phyloP scores from a whole-genome alignment of 345 rosid species.

The Aethionema arabicum region DNA sequence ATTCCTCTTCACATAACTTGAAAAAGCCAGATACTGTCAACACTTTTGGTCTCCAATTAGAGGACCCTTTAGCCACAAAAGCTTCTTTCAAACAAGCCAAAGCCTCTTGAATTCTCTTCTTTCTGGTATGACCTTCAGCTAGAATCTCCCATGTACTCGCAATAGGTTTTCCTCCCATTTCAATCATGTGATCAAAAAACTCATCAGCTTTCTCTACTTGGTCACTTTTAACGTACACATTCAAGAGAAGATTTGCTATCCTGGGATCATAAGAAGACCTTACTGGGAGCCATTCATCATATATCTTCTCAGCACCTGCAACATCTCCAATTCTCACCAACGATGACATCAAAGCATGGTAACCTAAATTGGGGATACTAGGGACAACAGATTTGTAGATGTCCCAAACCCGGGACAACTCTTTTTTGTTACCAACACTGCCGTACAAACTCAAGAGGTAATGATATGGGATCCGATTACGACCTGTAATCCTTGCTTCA shows the following conservation, averaged over 20 bases:
- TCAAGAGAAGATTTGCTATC: conserved; percentile 75
- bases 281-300: conserved; percentile 74
- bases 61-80: conserved; percentile 50
- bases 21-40: conserved; percentile 48
- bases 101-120: conserved; percentile 53
- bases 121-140: conserved; percentile 63
- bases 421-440: conserved; percentile 62
- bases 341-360: conserved; percentile 76
- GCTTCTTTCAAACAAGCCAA: conserved; percentile 66
- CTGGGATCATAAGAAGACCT: conserved; percentile 77
- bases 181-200: conserved; percentile 57
- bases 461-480: conserved; percentile 81
- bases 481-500: conserved; percentile 80
- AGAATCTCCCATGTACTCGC: conserved; percentile 85
- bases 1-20: conserved; percentile 65
- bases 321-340: conserved; percentile 64
- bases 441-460: conserved; percentile 86
- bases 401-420: conserved; percentile 74
- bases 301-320: conserved; percentile 70
- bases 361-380: conserved; percentile 75
- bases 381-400: conserved; percentile 76
- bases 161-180: conserved; percentile 77
- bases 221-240: conserved; percentile 58
- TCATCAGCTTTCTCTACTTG: conserved; percentile 58
- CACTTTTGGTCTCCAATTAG: conserved; percentile 75